Percentiles rank a stretch among this genome's conserved stretches.
These are phyloP conservation scores for Ganoderma lucidum DNA, from an alignment of 1,284 basidiomycete species.

Conservation along the genomic window DNA sequence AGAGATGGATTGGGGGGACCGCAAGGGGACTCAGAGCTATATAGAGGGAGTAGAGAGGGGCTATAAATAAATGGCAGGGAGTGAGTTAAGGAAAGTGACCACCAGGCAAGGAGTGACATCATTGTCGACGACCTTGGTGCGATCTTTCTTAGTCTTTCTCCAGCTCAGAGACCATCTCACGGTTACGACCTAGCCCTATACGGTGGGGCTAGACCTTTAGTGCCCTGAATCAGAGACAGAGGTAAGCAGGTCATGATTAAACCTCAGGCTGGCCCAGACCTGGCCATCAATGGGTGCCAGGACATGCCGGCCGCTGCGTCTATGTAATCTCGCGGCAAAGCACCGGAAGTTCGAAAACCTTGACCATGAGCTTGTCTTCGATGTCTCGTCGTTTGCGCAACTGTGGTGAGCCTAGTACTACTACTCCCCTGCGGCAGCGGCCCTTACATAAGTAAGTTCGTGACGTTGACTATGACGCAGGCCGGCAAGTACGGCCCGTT, in stretches of 20 bases:
- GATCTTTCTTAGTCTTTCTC: neutral
- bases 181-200: neutral
- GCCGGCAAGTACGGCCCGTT: neutral
- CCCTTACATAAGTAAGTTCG: no score
- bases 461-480: neutral
- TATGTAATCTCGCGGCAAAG: neutral
- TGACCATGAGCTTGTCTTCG: neutral
- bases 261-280: neutral
- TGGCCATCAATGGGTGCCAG: neutral
- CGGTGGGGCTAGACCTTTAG: neutral
- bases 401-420: no score
- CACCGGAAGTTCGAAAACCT: neutral
- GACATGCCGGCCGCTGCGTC: neutral
- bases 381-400: neutral
- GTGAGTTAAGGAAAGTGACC: neutral
- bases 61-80: slow-evolving; percentile 19
- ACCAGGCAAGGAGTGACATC: slow-evolving; percentile 25
- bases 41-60: neutral
- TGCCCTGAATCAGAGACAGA: neutral
- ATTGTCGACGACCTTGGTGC: slow-evolving; percentile 10
- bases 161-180: neutral
- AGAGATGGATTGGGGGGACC: slow-evolving; percentile 8
- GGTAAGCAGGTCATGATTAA: neutral
- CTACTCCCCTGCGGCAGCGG: no score
- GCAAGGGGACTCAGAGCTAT: slow-evolving; percentile 11